Percentiles rank a stretch among this genome's conserved stretches.
phyloP scores from a whole-genome alignment of 345 rosid genomes.

The Mangifera indica region DNA sequence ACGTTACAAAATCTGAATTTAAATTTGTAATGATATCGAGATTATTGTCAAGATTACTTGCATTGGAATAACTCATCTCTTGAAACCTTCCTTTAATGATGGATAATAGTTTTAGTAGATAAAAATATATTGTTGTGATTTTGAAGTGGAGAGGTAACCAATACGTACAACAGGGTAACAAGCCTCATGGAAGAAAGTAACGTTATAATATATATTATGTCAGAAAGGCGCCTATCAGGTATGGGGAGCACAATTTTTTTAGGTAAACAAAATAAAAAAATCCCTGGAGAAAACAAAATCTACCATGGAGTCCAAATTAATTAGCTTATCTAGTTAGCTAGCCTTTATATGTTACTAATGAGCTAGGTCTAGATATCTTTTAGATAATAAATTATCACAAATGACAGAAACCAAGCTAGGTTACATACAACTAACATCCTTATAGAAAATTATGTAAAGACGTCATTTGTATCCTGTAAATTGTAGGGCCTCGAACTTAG shows the following conservation, averaged over 20 bases:
- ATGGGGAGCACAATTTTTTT: background rate
- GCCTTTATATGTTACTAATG: background rate
- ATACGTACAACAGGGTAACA: too few species aligned
- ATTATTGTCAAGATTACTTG: too few species aligned
- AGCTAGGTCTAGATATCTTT: background rate
- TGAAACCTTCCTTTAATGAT: too few species aligned
- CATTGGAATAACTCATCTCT: too few species aligned
- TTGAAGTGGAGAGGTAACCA: too few species aligned
- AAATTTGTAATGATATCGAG: too few species aligned
- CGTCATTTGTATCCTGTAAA: too few species aligned
- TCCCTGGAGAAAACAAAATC: background rate
- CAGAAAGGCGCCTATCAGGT: background rate
- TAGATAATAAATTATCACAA: background rate
- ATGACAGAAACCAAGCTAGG: background rate
- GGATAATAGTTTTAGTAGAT: too few species aligned
- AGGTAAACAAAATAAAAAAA: background rate
- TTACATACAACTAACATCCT: background rate
- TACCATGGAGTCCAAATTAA: background rate
- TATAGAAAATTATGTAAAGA: background rate
- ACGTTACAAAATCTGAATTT: too few species aligned
- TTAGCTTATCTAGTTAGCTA: background rate
- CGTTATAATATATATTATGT: too few species aligned
- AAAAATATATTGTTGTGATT: too few species aligned
- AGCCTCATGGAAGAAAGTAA: too few species aligned
- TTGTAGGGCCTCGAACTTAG: background rate